Base-by-base conservation (phyloP, 768 basidiomycete genomes). In the Dioszegia crocea region DNA sequence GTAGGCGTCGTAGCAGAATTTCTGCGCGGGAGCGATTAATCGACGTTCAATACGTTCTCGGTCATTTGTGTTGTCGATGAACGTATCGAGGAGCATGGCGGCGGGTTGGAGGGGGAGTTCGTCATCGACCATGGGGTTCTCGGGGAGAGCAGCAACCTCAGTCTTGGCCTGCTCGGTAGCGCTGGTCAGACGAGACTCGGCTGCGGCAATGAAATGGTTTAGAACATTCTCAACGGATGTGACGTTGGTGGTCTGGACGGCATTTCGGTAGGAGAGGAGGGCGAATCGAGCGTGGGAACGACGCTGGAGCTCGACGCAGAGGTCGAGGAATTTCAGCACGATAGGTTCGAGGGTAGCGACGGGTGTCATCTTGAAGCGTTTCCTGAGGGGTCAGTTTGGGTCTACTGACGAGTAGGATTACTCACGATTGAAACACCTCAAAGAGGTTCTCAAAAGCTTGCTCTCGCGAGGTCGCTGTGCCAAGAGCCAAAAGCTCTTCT, bases 1-100 rank as follows among this genome's bases (percentile, higher is more conserved):
- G 75, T 97, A 97, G 67, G 89, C 90, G 81, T 98, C 94, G 92
- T 93, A 98, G n/a, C 92, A 82, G 78, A 97, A 96, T 74, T 93
- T 92, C 73, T 98, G 87, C 87, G 92, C 96, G 0, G 94, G 94
- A 0, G 91, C 96, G 63, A 99, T 91, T 51, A 98, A 83, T 6
- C 91, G 88, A 45, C 94, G 81, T 78, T 98, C 93, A 29, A 91
- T 96, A 67, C 94, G 81, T 78, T 97, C 93, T 80, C 89, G 88
- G 80, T 83, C 92, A 24, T 69, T 69, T 17, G 68, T 65, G n/a
- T 36, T 58, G 38, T 68, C 74, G 68, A 88, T 87, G 61, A 98
- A 91, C 14, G 91, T 90, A 48, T 89, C 88, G 19, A 94, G 82
- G 14, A 96, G 80, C 61, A 96, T 89, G 71, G 88, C 89, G 78